phyloP scores from a whole-genome alignment of 2,329 filamentous ascomycete species.

The Daldinia eschscholtzii region DNA sequence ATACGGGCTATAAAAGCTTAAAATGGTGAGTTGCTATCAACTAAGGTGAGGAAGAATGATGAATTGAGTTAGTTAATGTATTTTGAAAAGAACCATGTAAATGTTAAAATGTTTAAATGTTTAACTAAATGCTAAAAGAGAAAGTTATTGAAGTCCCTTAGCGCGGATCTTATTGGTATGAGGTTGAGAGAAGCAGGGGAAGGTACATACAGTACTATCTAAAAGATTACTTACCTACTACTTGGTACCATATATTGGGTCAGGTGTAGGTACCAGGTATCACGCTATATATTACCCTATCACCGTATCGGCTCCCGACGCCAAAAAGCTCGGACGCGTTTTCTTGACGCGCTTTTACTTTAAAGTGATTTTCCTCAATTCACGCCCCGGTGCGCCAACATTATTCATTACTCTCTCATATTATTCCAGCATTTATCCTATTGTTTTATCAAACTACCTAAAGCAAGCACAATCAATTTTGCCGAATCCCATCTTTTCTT shows the following conservation, averaged over 20 bases:
- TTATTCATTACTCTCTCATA: not conserved
- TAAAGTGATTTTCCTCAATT: constrained; percentile 31
- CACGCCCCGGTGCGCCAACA: constrained; percentile 17
- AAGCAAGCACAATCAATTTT: constrained; percentile 5
- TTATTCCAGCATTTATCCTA: not conserved
- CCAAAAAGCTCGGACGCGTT: constrained; percentile 43
- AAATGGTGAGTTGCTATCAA: not conserved
- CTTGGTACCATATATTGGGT: too few relatives aligned
- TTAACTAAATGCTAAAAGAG: not conserved
- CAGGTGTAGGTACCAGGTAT: not conserved
- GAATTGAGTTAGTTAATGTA: not conserved
- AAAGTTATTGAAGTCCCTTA: constrained; percentile 8
- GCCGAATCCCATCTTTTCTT: constrained; percentile 2
- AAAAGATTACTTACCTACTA: not conserved
- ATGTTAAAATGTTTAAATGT: not conserved
- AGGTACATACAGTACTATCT: constrained; percentile 2
- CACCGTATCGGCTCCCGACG: constrained; percentile 5
- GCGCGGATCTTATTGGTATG: constrained; percentile 3
- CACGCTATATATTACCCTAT: not conserved
- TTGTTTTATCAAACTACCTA: not conserved
- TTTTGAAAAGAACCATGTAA: not conserved
- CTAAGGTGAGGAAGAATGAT: not conserved
- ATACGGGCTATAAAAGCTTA: not conserved
- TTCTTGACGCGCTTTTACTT: constrained; percentile 40
- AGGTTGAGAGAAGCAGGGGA: constrained; percentile 6